Evolutionary conservation across 495 filamentous ascomycete genomes (phyloP).

Genomic region (Tuber brumale): DNA sequence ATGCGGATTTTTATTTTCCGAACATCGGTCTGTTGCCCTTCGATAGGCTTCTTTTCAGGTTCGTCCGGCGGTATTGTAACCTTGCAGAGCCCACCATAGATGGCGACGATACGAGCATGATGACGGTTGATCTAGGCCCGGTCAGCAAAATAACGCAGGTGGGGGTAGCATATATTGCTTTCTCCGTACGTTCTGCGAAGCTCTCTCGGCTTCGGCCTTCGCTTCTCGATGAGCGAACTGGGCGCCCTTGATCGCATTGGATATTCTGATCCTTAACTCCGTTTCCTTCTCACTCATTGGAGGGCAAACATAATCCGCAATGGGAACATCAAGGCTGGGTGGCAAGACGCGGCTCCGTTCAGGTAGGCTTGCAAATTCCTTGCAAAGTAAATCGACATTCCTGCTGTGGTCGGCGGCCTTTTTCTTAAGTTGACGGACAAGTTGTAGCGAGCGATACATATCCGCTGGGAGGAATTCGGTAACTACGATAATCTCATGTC

Average conservation of each 20-base stretch:
- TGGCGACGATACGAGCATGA: conserved; percentile 65
- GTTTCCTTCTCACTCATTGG: conserved; percentile 40
- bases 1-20: conserved; percentile 1
- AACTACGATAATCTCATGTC: conserved; percentile 41
- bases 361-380: conserved; percentile 66
- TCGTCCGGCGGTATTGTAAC: conserved; percentile 56
- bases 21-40: conserved; percentile 1
- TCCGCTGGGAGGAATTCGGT: conserved; percentile 96
- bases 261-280: conserved; percentile 67
- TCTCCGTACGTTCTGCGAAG: conserved; percentile 55
- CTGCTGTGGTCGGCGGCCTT: conserved; percentile 60
- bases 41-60: background rate
- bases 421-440: conserved; percentile 76
- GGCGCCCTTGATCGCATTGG: conserved; percentile 63
- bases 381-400: conserved; percentile 65
- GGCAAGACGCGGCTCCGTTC: conserved; percentile 47
- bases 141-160: conserved; percentile 16
- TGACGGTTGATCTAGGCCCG: conserved; percentile 61
- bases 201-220: conserved; percentile 73
- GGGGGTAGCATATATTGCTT: background rate
- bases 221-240: conserved; percentile 69
- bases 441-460: conserved; percentile 77
- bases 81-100: conserved; percentile 71
- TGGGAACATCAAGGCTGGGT: background rate
- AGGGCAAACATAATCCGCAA: conserved; percentile 12